A percentile compares a stretch with the other conserved stretches of the same genome.
phyloP scores from a whole-genome alignment of 164 flowering plant species.

The Nelumbo lutea region DNA sequence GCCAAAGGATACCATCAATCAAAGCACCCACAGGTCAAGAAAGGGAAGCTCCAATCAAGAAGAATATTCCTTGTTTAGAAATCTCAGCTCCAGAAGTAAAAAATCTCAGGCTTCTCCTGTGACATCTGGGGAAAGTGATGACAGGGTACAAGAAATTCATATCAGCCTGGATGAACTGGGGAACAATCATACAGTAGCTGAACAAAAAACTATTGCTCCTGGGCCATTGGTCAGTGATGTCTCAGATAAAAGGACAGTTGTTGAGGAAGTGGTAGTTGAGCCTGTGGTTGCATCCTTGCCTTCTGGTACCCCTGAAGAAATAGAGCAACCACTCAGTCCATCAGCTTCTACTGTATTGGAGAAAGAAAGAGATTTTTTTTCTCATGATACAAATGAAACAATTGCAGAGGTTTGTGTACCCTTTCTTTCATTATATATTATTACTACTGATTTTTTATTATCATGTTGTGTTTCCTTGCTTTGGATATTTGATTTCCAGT shows the following conservation, averaged over 20 bases:
- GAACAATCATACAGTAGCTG: conserved; percentile 14
- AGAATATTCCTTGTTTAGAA: conserved; percentile 24
- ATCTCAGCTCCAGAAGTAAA: conserved; percentile 24
- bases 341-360: conserved; percentile 9
- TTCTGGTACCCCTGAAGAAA: conserved; percentile 5
- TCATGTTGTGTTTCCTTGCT: background rate
- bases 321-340: conserved; percentile 8
- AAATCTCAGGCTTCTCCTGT: conserved; percentile 20
- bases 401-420: conserved; percentile 29
- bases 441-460: conserved; percentile 2
- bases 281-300: conserved; percentile 9
- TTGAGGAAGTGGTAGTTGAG: conserved; percentile 12
- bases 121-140: conserved; percentile 11
- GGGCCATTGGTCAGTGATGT: conserved; percentile 7
- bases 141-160: conserved; percentile 15
- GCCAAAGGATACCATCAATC: conserved; percentile 18
- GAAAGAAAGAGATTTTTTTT: conserved; percentile 7
- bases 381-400: conserved; percentile 14
- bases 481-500: no score
- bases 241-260: conserved; percentile 12
- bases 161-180: conserved; percentile 17
- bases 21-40: conserved; percentile 20
- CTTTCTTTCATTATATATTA: background rate
- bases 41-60: conserved; percentile 15
- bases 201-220: conserved; percentile 14